Evolutionary conservation across 2,329 filamentous ascomycete species (phyloP), one percentile per base, ranked within the genome.

Genomic region (Colletotrichum sp.): DNA sequence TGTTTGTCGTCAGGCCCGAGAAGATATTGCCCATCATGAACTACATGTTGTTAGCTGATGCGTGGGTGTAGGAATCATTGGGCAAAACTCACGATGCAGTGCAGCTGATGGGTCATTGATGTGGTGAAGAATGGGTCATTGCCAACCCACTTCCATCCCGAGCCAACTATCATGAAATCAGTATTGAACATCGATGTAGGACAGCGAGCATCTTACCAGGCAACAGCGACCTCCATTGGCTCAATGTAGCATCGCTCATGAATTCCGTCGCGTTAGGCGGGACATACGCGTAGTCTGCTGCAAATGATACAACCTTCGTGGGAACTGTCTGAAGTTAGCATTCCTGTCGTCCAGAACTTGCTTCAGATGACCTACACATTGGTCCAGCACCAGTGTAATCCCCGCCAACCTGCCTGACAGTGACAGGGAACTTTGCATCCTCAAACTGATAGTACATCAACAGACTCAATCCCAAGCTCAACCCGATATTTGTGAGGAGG

Each of bases 51-150:
- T 48, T 10, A 48, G 43, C 18, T 48, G 18, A 48, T 48, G 18
- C 18, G 43, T n/a, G 43, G 43, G 18, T 21, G 10, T 0, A 48
- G 0, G 9, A 10, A n/a, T 48, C 18, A 21, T 1, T 48, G 18
- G 43, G 18, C 6, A 6, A 48, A 6, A 6, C 83, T 71, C 78
- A 85, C 84, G 1, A 86, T 81, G 67, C 84, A 86, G 73, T 86
- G 85, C 34, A 86, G 78, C 77, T 86, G 84, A 76, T 86, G 85
- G 12, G 84, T 86, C 77, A 84, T 83, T 5, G 85, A 83, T 4
- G 84, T 85, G 3, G 84, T 85, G 72, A 84, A 85, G 56, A 85
- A 85, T 2, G 82, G 84, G 76, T 82, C 82, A 28, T 83, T 80
- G 64, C 78, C 80, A 13, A 81, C 81, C 68, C 66, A 64, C 38